phyloP scores from a whole-genome alignment of 2,329 filamentous ascomycete species.

The Pseudocercospora eumusae region DNA sequence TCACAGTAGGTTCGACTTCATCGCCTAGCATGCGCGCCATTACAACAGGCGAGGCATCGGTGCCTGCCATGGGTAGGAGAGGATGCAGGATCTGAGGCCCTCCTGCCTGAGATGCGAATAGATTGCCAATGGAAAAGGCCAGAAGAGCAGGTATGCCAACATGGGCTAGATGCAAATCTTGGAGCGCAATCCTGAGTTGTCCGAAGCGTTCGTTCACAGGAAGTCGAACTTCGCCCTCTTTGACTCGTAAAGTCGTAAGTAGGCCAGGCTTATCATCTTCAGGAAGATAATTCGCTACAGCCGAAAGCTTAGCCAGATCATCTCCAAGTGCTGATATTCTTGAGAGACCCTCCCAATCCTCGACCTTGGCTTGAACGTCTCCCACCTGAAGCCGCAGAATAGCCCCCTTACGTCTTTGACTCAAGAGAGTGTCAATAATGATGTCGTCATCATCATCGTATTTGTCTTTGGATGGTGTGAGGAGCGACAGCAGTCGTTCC shows the following conservation, averaged over 20 bases:
- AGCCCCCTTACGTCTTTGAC: constrained; percentile 82
- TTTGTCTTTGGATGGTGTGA: constrained; percentile 88
- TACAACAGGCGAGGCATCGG: constrained; percentile 63
- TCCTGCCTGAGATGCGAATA: constrained; percentile 59
- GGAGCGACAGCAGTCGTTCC: constrained; percentile 76
- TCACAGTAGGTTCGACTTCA: constrained; percentile 88
- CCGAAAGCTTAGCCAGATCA: constrained; percentile 79
- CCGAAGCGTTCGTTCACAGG: constrained; percentile 72
- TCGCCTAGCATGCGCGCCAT: constrained; percentile 91
- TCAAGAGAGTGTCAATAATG: constrained; percentile 84
- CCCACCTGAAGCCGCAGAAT: constrained; percentile 72
- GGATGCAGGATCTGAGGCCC: constrained; percentile 71
- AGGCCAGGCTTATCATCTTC: constrained; percentile 93
- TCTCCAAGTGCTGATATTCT: constrained; percentile 68
- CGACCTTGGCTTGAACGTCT: constrained; percentile 62
- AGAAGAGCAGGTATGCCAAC: constrained; percentile 82
- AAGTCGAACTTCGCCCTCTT: constrained; percentile 62
- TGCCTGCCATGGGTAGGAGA: constrained; percentile 47
- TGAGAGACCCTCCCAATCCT: constrained; percentile 64
- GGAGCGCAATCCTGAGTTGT: constrained; percentile 56
- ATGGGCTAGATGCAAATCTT: constrained; percentile 71
- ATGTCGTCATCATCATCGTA: constrained; percentile 91
- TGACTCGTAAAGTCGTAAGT: constrained; percentile 69
- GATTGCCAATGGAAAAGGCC: constrained; percentile 69
- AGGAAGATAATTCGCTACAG: constrained; percentile 89